A percentile compares a stretch with the other conserved stretches of the same genome.
phyloP scores from a whole-genome alignment of 129 eudicot species.

The Lactuca sativa region DNA sequence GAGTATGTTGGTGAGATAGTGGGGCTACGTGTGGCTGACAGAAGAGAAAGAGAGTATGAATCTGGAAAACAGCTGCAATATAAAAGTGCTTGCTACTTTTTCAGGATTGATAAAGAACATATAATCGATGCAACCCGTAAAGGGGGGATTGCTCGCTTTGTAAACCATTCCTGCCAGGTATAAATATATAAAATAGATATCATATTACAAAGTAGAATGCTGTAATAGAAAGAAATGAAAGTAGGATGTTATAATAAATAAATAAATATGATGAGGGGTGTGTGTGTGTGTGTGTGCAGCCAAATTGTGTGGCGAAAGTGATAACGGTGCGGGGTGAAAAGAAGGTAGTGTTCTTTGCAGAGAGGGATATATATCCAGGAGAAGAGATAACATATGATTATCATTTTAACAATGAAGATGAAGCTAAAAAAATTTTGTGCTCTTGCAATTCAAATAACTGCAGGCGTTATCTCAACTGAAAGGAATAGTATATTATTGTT shows the following conservation, averaged over 20 bases:
- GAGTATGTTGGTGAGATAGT: conserved; percentile 89
- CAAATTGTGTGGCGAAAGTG: conserved; percentile 73
- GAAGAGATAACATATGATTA: conserved; percentile 91
- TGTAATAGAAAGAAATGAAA: too few relatives aligned
- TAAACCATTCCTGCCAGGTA: conserved; percentile 88
- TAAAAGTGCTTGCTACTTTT: conserved; percentile 84
- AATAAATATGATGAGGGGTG: too few relatives aligned
- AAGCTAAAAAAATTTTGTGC: conserved; percentile 75
- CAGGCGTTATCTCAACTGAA: conserved; percentile 64
- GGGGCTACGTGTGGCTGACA: conserved; percentile 79
- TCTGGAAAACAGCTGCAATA: conserved; percentile 67
- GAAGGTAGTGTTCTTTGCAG: conserved; percentile 87
- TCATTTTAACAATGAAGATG: conserved; percentile 81
- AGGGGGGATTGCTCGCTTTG: conserved; percentile 91
- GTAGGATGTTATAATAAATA: too few relatives aligned
- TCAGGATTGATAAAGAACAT: conserved; percentile 74
- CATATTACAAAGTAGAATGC: too few relatives aligned
- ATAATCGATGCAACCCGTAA: conserved; percentile 79
- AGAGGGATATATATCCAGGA: conserved; percentile 81
- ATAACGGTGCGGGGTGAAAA: conserved; percentile 67
- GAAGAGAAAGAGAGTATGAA: conserved; percentile 71
- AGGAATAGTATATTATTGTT: not conserved
- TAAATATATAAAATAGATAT: not conserved
- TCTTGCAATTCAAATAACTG: conserved; percentile 68
- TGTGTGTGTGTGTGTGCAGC: conserved; percentile 35